phyloP scores from a whole-genome alignment of 768 basidiomycete species.

The Lactarius hatsudake region DNA sequence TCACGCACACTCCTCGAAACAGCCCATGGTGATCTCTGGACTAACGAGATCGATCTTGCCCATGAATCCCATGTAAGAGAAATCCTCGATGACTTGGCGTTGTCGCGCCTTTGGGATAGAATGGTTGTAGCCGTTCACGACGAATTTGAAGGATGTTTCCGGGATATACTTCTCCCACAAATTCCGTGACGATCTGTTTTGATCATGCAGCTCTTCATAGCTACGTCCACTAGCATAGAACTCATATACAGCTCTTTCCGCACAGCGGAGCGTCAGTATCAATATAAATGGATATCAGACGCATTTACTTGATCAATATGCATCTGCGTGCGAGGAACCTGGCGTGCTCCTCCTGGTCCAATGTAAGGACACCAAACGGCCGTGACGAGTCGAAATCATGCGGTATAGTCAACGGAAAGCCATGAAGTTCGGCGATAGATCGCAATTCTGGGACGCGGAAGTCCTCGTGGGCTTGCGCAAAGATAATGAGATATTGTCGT shows the following conservation, averaged over 20 bases:
- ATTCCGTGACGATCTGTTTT: conserved; percentile 41
- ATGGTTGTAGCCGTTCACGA: conserved; percentile 71
- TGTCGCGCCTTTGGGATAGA: conserved; percentile 68
- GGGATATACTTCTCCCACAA: conserved; percentile 60
- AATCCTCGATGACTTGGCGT: conserved; percentile 67
- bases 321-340: conserved; percentile 68
- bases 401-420: conserved; percentile 50
- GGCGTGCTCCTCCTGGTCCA: conserved; percentile 74
- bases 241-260: conserved; percentile 69
- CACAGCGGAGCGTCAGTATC: neutral
- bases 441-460: conserved; percentile 83
- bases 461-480: conserved; percentile 77
- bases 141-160: conserved; percentile 78
- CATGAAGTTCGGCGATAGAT: conserved; percentile 73
- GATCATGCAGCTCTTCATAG: conserved; percentile 68
- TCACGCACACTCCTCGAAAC: conserved; percentile 83
- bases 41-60: conserved; percentile 81
- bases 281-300: neutral
- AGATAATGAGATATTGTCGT: conserved; percentile 58
- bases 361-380: conserved; percentile 71
- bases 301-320: conserved; percentile 75
- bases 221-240: conserved; percentile 68
- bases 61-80: conserved; percentile 79
- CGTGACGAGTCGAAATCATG: conserved; percentile 52
- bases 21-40: conserved; percentile 68